Conservation (phyloP, 768 basidiomycete species). For the Cyclocybe aegerita region DNA sequence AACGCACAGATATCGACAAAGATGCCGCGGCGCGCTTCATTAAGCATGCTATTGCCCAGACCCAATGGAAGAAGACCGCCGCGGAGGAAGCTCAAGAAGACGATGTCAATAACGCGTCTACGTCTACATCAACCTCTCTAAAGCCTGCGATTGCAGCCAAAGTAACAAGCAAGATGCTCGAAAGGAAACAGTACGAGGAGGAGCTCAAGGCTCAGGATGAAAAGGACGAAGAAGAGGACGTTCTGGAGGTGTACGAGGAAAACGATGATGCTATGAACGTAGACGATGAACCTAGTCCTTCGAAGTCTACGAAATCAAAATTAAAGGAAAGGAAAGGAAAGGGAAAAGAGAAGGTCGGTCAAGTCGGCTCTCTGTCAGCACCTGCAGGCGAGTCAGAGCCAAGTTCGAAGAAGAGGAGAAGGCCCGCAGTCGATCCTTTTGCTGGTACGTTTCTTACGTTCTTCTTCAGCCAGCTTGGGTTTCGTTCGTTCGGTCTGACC, state of each 20-base stretch:
- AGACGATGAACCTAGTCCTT: constrained; percentile 3
- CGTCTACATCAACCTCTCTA: constrained; percentile 11
- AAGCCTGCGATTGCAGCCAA: constrained; percentile 45
- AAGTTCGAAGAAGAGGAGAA: constrained; percentile 40
- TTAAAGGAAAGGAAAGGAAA: constrained; percentile 17
- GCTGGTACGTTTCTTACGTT: constrained; percentile 41
- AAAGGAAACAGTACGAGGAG: constrained; percentile 62
- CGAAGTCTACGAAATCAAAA: constrained; percentile 29
- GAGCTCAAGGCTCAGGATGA: constrained; percentile 52
- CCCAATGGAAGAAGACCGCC: constrained; percentile 36
- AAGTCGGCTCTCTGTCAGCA: neutral
- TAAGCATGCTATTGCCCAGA: constrained; percentile 75
- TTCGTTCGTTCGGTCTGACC: neutral
- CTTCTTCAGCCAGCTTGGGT: neutral
- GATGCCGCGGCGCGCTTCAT: constrained; percentile 81
- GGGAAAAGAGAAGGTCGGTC: no score
- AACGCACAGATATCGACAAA: constrained; percentile 63
- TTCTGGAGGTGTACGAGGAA: constrained; percentile 38
- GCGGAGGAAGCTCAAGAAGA: constrained; percentile 28
- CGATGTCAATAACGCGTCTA: constrained; percentile 1
- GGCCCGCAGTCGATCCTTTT: constrained; percentile 63
- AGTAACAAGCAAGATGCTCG: constrained; percentile 73
- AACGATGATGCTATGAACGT: constrained; percentile 10
- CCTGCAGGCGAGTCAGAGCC: neutral
- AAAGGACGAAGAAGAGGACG: constrained; percentile 39